Conservation (phyloP, 176 grass and related monocot genomes). For the maize (Zea mays) region Zm-B73-REFERENCE-NAM-5.0 NC_050096.1:5758001-5758500, state of each 20-base stretch:
- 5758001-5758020: constrained; percentile 58
- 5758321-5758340: not conserved
- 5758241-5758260: not conserved
- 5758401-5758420: constrained; percentile 4
- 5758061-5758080: constrained; percentile 26
- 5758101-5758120: constrained; percentile 8
- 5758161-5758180: not conserved
- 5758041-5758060: constrained; percentile 31
- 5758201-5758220: not conserved
- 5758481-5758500: not conserved
- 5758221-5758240: not conserved
- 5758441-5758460: not conserved
- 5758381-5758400: constrained; percentile 19
- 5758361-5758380: not conserved
- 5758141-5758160: not conserved
- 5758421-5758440: constrained; percentile 24
- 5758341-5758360: too few species aligned
- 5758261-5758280: not conserved
- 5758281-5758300: not conserved
- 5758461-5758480: constrained; percentile 23
- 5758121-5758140: constrained; percentile 10
- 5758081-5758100: constrained; percentile 25
- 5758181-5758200: not conserved
- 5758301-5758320: not conserved
- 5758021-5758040: constrained; percentile 25